Evolutionary conservation across 108 stramenopile genomes (phyloP).

Genomic region (Cyclotella sp.): DNA sequence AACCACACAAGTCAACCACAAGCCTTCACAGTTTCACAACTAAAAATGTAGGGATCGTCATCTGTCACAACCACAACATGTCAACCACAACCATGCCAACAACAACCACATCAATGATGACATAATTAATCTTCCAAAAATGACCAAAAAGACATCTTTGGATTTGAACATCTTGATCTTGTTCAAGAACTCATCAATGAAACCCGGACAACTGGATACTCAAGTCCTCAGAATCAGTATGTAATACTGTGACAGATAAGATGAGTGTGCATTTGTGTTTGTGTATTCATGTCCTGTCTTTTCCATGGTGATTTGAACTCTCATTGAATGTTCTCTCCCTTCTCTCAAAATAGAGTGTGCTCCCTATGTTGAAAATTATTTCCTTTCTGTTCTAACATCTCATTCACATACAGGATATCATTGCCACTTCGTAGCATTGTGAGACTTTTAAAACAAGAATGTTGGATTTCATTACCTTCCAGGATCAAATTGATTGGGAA

Average conservation of each 20-base stretch:
- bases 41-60: no score
- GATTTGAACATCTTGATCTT: no score
- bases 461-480: slow-evolving; percentile 38
- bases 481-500: slow-evolving; percentile 50
- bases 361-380: not conserved
- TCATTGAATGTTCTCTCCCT: not conserved
- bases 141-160: no score
- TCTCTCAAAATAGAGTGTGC: not conserved
- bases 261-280: slow-evolving; percentile 11
- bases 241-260: slow-evolving; percentile 54
- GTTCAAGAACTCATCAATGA: not conserved
- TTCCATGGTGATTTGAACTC: no score
- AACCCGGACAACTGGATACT: slow-evolving; percentile 30
- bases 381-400: not conserved
- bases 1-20: no score
- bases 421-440: slow-evolving; percentile 25
- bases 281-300: not conserved
- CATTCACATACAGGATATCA: slow-evolving; percentile 22
- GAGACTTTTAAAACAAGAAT: slow-evolving; percentile 45
- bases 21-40: no score
- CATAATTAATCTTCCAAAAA: no score
- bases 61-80: no score
- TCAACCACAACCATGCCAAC: no score
- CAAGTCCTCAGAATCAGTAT: slow-evolving; percentile 33
- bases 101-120: no score